These are phyloP conservation scores for Oryza punctata DNA, from an alignment of 176 grass and related monocot genomes.

Conservation along the genomic window DNA sequence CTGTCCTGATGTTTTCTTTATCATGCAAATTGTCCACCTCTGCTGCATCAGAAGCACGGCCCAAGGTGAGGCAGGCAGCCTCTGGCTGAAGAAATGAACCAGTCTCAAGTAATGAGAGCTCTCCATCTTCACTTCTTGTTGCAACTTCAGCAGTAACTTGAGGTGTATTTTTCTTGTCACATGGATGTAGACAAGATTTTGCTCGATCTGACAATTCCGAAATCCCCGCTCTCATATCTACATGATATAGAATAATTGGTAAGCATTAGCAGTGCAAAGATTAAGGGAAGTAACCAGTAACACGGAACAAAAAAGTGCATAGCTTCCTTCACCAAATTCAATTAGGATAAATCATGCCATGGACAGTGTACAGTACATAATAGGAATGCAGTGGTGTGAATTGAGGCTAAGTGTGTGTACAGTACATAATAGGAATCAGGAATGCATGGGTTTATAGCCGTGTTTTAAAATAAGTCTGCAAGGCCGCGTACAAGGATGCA, in stretches of 20 bases:
- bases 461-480: no score
- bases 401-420: neutral
- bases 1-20: slow-evolving; percentile 35
- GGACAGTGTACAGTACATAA: neutral
- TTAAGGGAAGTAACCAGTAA: neutral
- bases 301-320: neutral
- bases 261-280: slow-evolving; percentile 4
- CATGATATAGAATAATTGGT: slow-evolving; percentile 31
- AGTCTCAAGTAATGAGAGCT: slow-evolving; percentile 23
- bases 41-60: slow-evolving; percentile 33
- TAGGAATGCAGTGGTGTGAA: neutral
- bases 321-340: neutral
- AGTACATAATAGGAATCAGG: neutral
- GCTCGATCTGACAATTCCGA: slow-evolving; percentile 12
- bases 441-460: neutral
- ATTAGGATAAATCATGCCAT: neutral
- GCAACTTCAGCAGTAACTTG: slow-evolving; percentile 31
- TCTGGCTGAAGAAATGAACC: slow-evolving; percentile 37
- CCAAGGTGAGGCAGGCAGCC: slow-evolving; percentile 54
- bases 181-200: slow-evolving; percentile 22
- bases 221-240: slow-evolving; percentile 30
- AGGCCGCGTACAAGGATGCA: no score
- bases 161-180: slow-evolving; percentile 24
- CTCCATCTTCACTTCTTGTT: slow-evolving; percentile 22
- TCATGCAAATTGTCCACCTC: slow-evolving; percentile 21